Percentiles rank a stretch among this genome's conserved stretches.
Conservation (phyloP, 352 stramenopile genomes). For the Phytophthora chlamydospora region DNA sequence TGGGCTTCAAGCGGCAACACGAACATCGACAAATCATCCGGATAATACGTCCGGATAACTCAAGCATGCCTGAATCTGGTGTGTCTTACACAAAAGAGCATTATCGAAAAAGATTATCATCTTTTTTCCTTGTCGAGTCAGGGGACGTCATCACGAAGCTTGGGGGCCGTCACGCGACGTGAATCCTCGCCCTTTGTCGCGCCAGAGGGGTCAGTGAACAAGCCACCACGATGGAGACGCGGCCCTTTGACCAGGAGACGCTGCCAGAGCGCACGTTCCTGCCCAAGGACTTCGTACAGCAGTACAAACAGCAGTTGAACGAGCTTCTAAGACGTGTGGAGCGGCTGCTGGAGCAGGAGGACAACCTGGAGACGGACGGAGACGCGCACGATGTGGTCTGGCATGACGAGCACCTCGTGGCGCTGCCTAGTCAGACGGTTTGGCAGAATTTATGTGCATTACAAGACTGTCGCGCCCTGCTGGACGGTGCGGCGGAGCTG, state of each 20-base stretch:
- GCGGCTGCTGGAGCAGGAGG: slow-evolving; percentile 61
- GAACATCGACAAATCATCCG: too few relatives aligned
- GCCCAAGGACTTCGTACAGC: slow-evolving; percentile 54
- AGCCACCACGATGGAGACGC: neutral
- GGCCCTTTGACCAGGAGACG: slow-evolving; percentile 41
- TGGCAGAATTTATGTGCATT: slow-evolving; percentile 73
- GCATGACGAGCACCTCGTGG: slow-evolving; percentile 45
- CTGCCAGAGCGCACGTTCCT: slow-evolving; percentile 63
- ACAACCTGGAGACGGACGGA: slow-evolving; percentile 59
- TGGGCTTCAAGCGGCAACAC: too few relatives aligned
- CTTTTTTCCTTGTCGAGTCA: too few relatives aligned
- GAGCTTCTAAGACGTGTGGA: slow-evolving; percentile 67
- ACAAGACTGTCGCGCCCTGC: slow-evolving; percentile 52
- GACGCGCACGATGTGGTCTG: slow-evolving; percentile 35
- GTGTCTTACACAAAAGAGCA: too few relatives aligned
- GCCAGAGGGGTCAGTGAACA: too few relatives aligned
- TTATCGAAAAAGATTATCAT: too few relatives aligned
- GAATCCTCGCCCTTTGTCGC: too few relatives aligned
- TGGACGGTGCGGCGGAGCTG: slow-evolving; percentile 44
- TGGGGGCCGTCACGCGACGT: too few relatives aligned
- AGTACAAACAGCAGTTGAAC: slow-evolving; percentile 65
- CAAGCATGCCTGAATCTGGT: too few relatives aligned
- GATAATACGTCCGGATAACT: too few relatives aligned
- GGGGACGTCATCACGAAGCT: too few relatives aligned
- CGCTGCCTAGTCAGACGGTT: slow-evolving; percentile 53